Evolutionary conservation across 768 basidiomycete genomes (phyloP), one percentile per base, ranked within the genome.

Genomic region (Xerocomellus dryophilus): DNA sequence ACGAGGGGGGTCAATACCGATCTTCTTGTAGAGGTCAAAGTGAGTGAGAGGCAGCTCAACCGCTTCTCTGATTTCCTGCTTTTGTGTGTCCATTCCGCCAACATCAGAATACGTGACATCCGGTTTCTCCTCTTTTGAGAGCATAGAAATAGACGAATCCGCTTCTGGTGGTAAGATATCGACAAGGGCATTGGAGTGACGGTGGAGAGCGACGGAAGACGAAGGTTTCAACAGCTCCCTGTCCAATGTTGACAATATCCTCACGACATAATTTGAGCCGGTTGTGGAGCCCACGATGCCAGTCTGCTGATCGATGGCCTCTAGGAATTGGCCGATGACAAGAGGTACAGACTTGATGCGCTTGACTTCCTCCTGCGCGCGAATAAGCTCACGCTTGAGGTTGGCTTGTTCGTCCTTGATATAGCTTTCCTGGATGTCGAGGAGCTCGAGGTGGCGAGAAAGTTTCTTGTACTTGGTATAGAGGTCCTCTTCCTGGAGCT

Each of bases 321-420:
- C 97, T 34, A 98, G 83, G 77, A 99, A 99, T 72, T 99, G 97
- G 52, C 97, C 97, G 66, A 99, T 99, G 68, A 99, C 97, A 15
- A 99, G 85, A 0, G 97, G 97, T 7, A 99, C 97, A 49, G 92
- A 92, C 74, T 98, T 94, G 70, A 99, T 99, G 54, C 97, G 90
- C 74, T 98, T 97, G 68, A 99, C 97, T 75, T 99, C 97, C 71
- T 99, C 97, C 68, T 99, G 97, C 0, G 97, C 97, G 52, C 97
- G 92, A 61, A 98, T 90, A 57, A 99, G 87, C 73, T 99, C 97
- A 46, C 96, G 86, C 72, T 98, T 96, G 51, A 99, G 84, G 66
- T 98, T 98, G 15, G 91, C 91, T 65, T 97, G 95, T 71, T 99
- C 97, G 63, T 99, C 96, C 70, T 98, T 96, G 73, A 99, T 97